Conservation (phyloP, 257 asterid species). For the Oldenlandia corymbosa region DNA sequence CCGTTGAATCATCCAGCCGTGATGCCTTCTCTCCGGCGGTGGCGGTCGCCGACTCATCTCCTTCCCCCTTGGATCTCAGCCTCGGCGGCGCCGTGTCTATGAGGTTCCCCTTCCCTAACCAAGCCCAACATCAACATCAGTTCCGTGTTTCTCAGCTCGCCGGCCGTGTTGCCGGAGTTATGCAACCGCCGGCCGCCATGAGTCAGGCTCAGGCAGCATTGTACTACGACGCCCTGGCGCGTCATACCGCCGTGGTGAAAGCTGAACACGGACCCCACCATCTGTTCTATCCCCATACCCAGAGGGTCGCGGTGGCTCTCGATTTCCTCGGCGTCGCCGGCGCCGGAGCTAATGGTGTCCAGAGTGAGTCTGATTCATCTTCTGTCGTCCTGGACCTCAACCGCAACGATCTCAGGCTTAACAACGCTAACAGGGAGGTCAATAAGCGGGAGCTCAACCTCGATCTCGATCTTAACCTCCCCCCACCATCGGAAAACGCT, state of each 20-base stretch:
- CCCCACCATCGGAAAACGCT: conserved; percentile 39
- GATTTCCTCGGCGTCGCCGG: conserved; percentile 17
- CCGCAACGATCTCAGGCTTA: conserved; percentile 10
- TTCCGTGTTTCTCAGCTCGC: not conserved
- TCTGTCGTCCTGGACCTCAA: conserved; percentile 34
- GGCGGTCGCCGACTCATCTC: conserved; percentile 13
- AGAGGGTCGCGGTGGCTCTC: not conserved
- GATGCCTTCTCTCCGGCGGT: conserved; percentile 17
- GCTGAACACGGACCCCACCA: not conserved
- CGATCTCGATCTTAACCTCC: conserved; percentile 41
- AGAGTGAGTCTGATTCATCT: conserved; percentile 39
- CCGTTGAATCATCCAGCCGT: conserved; percentile 22
- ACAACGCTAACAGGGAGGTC: conserved; percentile 22
- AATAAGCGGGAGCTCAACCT: not conserved
- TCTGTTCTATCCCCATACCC: not conserved
- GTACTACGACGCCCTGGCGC: conserved; percentile 11
- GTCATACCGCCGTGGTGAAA: conserved; percentile 5
- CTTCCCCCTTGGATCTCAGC: conserved; percentile 20
- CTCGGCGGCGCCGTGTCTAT: conserved; percentile 1
- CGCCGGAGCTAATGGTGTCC: conserved; percentile 10
- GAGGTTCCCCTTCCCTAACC: conserved; percentile 18
- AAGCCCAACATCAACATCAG: not conserved
- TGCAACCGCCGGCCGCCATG: conserved; percentile 6
- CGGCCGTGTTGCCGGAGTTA: conserved; percentile 6
- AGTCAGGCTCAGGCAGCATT: conserved; percentile 10